These are phyloP conservation scores for Diphasiastrum complanatum DNA, from an alignment of 83 land plant genomes.

Conservation along the genomic window DNA sequence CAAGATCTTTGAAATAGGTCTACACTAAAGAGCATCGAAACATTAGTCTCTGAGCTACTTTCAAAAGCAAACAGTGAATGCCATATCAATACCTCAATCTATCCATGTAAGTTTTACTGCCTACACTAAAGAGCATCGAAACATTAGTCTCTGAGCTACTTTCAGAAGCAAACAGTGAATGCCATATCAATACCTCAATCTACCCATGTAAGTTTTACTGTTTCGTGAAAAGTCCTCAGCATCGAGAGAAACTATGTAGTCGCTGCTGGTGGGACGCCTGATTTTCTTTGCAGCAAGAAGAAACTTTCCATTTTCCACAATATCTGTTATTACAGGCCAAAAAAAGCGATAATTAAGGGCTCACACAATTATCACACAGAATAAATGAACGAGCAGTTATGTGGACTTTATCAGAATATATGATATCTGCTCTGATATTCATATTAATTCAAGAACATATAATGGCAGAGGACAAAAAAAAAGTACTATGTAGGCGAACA, in stretches of 20 bases:
- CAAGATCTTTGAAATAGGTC: not conserved
- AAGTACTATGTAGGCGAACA: no score
- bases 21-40: not conserved
- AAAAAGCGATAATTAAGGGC: no score
- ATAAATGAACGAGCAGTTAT: no score
- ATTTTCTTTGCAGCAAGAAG: conserved; percentile 51
- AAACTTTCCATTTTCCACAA: conserved; percentile 46
- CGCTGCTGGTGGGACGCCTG: conserved; percentile 61
- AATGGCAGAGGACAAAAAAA: no score
- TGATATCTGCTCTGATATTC: no score
- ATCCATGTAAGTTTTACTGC: no score
- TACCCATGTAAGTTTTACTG: conserved; percentile 53
- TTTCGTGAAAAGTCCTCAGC: conserved; percentile 53
- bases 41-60: not conserved
- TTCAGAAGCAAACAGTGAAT: not conserved
- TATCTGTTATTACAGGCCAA: no score
- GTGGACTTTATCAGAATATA: no score
- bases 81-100: not conserved
- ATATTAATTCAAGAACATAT: no score
- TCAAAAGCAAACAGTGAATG: not conserved
- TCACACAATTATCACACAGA: no score
- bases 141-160: no score
- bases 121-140: no score
- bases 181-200: conserved; percentile 35
- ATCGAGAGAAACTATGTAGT: conserved; percentile 50